Percentiles rank a stretch among this genome's conserved stretches.
These are phyloP conservation scores for Botryosphaeria agaves DNA, from an alignment of 2,329 filamentous ascomycete genomes.

Conservation along the genomic window DNA sequence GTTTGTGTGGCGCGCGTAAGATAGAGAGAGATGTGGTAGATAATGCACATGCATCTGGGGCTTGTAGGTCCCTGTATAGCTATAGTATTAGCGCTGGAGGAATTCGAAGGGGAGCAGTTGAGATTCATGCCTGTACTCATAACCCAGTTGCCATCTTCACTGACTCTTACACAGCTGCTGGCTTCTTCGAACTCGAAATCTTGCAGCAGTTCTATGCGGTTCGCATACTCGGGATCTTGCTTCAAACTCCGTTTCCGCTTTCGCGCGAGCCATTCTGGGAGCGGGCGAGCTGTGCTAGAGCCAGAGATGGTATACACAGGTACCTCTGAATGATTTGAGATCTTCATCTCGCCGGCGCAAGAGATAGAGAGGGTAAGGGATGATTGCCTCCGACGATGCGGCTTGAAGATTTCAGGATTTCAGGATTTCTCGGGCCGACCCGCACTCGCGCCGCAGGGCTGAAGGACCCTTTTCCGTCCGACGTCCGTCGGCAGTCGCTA, in stretches of 20 bases:
- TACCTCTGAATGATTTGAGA: constrained; percentile 65
- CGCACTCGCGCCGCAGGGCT: not conserved
- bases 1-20: constrained; percentile 80
- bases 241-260: constrained; percentile 84
- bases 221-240: constrained; percentile 81
- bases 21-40: constrained; percentile 82
- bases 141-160: constrained; percentile 92
- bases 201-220: constrained; percentile 83
- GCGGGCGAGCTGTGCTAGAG: constrained; percentile 65
- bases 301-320: constrained; percentile 93
- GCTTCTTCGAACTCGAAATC: constrained; percentile 98
- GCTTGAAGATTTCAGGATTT: not conserved
- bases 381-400: no score
- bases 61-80: constrained; percentile 40
- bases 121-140: constrained; percentile 84
- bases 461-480: not conserved
- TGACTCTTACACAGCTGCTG: constrained; percentile 74
- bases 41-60: constrained; percentile 93
- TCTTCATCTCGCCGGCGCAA: constrained; percentile 48
- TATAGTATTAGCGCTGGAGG: not conserved
- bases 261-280: constrained; percentile 90
- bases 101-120: not conserved
- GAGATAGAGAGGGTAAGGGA: no score
- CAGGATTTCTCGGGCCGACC: not conserved
- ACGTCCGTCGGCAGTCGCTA: not conserved